Evolutionary conservation across 2,329 filamentous ascomycete genomes (phyloP).

Genomic region (Arachnopeziza araneosa): DNA sequence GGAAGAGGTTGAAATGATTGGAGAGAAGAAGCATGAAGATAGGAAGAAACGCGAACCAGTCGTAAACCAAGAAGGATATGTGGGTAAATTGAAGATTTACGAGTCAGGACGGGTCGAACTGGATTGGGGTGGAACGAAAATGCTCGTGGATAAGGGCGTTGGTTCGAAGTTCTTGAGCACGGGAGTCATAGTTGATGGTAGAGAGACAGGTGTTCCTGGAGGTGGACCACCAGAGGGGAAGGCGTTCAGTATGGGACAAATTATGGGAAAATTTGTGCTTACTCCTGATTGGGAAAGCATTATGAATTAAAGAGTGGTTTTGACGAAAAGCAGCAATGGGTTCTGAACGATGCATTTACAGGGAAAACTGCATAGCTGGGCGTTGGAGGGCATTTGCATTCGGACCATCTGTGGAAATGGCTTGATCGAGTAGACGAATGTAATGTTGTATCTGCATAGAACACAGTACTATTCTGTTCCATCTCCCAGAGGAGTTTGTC

Average conservation of each 20-base stretch:
- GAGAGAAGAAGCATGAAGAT: conserved; percentile 19
- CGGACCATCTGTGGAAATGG: neutral
- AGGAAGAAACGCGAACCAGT: conserved; percentile 20
- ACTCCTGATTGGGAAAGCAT: conserved; percentile 53
- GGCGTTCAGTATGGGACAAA: conserved; percentile 56
- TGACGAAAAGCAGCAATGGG: conserved; percentile 53
- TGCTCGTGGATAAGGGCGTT: conserved; percentile 47
- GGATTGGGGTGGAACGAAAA: conserved; percentile 53
- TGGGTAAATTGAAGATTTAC: conserved; percentile 55
- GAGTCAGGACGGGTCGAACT: conserved; percentile 58
- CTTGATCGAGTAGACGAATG: neutral
- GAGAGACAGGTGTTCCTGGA: conserved; percentile 27
- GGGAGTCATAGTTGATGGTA: conserved; percentile 53
- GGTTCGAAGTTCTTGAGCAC: conserved; percentile 52
- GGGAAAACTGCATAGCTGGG: neutral
- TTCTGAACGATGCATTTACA: neutral
- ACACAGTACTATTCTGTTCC: neutral
- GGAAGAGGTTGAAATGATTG: conserved; percentile 8
- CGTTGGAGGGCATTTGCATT: neutral
- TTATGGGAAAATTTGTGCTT: conserved; percentile 57
- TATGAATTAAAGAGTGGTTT: conserved; percentile 14
- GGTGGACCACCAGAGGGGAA: conserved; percentile 37
- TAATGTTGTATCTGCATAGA: neutral
- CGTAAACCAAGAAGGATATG: conserved; percentile 45
- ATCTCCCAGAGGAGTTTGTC: neutral